phyloP scores from a whole-genome alignment of 257 asterid genomes.

The Przewalskia tangutica region DNA sequence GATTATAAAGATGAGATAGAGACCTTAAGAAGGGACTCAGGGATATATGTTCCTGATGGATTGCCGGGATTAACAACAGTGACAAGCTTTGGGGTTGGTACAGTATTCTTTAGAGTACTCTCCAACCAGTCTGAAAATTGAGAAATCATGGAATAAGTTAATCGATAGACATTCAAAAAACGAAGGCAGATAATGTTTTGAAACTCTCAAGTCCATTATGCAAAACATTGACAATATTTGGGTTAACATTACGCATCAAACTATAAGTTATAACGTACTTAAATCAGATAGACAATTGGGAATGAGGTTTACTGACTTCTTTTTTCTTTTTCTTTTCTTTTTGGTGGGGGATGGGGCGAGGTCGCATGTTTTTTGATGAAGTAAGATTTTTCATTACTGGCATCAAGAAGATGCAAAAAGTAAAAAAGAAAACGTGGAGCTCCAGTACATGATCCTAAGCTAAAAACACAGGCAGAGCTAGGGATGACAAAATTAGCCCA shows the following conservation, averaged over 20 bases:
- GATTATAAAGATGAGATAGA: not conserved
- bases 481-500: too few species aligned
- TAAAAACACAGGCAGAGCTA: too few species aligned
- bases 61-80: slow-evolving; percentile 95
- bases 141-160: not conserved
- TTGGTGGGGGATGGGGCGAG: not conserved
- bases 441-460: too few species aligned
- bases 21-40: slow-evolving; percentile 89
- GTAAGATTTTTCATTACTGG: too few species aligned
- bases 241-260: not conserved
- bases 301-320: not conserved
- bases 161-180: not conserved
- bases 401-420: too few species aligned
- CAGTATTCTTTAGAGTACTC: slow-evolving; percentile 45
- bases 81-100: slow-evolving; percentile 94
- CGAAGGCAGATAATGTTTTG: not conserved
- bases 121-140: slow-evolving; percentile 77
- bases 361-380: not conserved
- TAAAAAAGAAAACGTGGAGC: too few species aligned
- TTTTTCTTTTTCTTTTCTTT: not conserved
- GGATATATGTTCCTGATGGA: slow-evolving; percentile 96
- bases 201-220: not conserved
- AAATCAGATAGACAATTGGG: not conserved
- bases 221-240: not conserved
- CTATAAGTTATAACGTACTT: not conserved